Evolutionary conservation across 345 rosid species (phyloP), one percentile per base, ranked within the genome.

Genomic region (Citrus sinensis): DNA sequence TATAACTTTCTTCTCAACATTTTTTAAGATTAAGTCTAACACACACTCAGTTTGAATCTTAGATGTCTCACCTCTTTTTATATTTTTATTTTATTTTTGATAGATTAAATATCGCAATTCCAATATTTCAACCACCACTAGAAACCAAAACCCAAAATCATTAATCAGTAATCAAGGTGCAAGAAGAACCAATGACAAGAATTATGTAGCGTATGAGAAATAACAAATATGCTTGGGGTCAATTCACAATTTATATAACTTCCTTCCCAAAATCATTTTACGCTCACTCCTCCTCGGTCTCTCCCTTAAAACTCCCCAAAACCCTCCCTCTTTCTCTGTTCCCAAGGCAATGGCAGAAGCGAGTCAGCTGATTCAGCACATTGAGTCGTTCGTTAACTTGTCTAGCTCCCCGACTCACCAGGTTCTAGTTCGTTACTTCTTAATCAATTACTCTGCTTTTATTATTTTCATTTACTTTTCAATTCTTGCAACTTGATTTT

Each of bases 301-400:
- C n/a, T 6, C 61, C 34, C 29, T 29, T 11, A 30, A 62, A 64
- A 64, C 60, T 22, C 70, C 34, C 32, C 60, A n/a, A 75, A 67
- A 27, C 63, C 32, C n/a, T 24, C 61, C 32, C 73, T 58, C 34
- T 2, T 39, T 56, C 76, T 19, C 66, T 0, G n/a, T 56, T 35
- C 51, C 34, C 20, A 16, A 35, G 54, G 20, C 61, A 76, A 93
- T 92, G 97, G 84, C 88, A 9, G 85, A 86, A 74, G 76, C 80
- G 62, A 87, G 62, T 76, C 86, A 84, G 71, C 82, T 93, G 80
- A 83, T 80, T 81, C 90, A 71, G 68, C 83, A 89, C 85, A 82
- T 93, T 70, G 98, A 90, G 80, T 81, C 91, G 34, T 93, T 80
- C 80, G 89, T 93, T 42, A 92, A 90, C 74, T 70, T 84, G 3